Conservation (phyloP, 306 rosid genomes). For the Ormosia emarginata region DNA sequence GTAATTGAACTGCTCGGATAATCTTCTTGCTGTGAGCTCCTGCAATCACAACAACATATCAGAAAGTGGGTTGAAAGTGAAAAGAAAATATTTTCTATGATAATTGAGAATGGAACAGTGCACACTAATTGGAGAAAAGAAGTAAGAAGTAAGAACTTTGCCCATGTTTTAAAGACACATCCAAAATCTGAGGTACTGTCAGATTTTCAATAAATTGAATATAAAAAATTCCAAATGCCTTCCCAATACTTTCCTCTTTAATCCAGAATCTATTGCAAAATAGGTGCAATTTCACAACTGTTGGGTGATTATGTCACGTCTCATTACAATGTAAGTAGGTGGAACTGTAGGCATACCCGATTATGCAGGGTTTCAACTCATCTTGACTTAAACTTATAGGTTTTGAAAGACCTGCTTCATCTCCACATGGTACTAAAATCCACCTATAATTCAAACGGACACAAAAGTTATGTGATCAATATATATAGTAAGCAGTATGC, state of each 20-base stretch:
- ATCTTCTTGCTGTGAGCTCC: slow-evolving; percentile 40
- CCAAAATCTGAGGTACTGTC: background rate
- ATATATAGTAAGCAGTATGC: background rate
- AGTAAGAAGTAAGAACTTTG: background rate
- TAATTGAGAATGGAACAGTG: background rate
- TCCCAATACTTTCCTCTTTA: background rate
- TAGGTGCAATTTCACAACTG: background rate
- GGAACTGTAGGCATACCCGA: slow-evolving; percentile 56
- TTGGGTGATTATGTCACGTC: background rate
- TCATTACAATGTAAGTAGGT: background rate
- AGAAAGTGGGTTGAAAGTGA: background rate
- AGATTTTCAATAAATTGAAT: background rate
- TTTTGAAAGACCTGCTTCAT: slow-evolving; percentile 38
- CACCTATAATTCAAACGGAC: slow-evolving; percentile 48
- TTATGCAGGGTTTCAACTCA: slow-evolving; percentile 50
- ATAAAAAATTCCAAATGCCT: background rate
- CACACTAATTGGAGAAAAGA: background rate
- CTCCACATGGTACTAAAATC: slow-evolving; percentile 67
- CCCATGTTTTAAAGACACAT: background rate
- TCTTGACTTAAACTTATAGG: slow-evolving; percentile 61
- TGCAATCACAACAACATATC: slow-evolving; percentile 31
- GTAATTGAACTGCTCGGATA: slow-evolving; percentile 41
- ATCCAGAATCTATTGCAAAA: background rate
- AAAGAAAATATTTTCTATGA: background rate
- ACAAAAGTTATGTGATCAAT: background rate